A percentile compares a stretch with the other conserved stretches of the same genome.
phyloP scores from a whole-genome alignment of 495 filamentous ascomycete species.

The Neurospora sp. region DNA sequence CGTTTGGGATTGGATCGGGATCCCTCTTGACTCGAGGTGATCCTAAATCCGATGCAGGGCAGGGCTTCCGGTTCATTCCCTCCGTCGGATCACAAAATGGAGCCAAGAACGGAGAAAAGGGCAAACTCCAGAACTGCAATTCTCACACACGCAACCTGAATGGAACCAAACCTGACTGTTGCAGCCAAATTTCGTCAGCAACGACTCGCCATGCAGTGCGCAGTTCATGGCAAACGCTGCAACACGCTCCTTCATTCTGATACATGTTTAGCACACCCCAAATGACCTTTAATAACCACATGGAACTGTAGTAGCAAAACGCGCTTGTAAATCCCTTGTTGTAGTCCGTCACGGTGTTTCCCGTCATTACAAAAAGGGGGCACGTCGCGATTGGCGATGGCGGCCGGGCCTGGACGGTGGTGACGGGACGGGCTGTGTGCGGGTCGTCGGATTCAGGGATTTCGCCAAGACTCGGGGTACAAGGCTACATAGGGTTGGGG shows the following conservation, averaged over 20 bases:
- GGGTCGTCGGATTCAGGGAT: background rate
- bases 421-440: background rate
- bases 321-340: background rate
- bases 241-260: background rate
- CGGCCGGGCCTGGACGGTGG: background rate
- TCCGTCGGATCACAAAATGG: background rate
- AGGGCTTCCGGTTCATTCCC: background rate
- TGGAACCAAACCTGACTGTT: background rate
- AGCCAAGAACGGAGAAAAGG: background rate
- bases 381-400: background rate
- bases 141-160: background rate
- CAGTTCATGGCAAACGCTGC: background rate
- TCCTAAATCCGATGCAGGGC: background rate
- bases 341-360: background rate
- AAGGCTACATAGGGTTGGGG: slow-evolving; percentile 21
- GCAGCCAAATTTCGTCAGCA: background rate
- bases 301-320: background rate
- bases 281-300: background rate
- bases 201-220: background rate
- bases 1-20: background rate
- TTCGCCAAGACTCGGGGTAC: slow-evolving; percentile 7
- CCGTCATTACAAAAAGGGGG: background rate
- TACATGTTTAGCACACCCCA: background rate
- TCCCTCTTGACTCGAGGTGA: background rate
- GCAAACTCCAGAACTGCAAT: background rate